These are phyloP conservation scores for Trichoderma lentiforme DNA, from an alignment of 2,329 filamentous ascomycete species.

Conservation along the genomic window DNA sequence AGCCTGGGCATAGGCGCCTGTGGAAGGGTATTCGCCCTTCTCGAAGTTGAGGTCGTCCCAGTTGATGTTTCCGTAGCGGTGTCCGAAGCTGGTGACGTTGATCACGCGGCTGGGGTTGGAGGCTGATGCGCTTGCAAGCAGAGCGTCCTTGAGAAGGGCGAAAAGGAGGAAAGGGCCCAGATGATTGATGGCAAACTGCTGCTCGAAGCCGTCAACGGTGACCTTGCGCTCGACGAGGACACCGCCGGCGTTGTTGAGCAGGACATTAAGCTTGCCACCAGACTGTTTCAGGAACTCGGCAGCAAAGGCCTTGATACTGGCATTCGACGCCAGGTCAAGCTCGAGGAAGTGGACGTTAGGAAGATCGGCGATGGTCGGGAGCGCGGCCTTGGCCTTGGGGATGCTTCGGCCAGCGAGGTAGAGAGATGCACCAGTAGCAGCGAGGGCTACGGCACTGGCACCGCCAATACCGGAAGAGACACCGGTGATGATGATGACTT, in stretches of 20 bases:
- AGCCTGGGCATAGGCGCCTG: conserved; percentile 38
- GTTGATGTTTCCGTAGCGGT: conserved; percentile 34
- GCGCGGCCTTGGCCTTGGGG: conserved; percentile 20
- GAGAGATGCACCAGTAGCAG: conserved; percentile 32
- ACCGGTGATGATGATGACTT: conserved; percentile 44
- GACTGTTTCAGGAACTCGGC: conserved; percentile 19
- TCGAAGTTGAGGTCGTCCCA: conserved; percentile 36
- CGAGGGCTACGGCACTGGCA: conserved; percentile 42
- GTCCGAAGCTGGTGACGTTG: conserved; percentile 23
- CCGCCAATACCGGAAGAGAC: conserved; percentile 40
- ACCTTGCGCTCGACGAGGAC: conserved; percentile 19
- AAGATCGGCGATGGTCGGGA: conserved; percentile 15
- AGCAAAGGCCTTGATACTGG: conserved; percentile 25
- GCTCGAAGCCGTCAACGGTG: conserved; percentile 27
- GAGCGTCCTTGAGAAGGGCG: conserved; percentile 26
- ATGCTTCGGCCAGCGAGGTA: conserved; percentile 23
- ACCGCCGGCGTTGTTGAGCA: conserved; percentile 25
- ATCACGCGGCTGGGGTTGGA: conserved; percentile 11
- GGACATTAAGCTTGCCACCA: conserved; percentile 23
- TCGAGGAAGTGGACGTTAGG: conserved; percentile 20
- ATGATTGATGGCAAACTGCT: conserved; percentile 52
- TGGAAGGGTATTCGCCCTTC: neutral
- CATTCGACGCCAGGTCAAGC: conserved; percentile 27
- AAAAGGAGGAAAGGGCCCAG: conserved; percentile 53
- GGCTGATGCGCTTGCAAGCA: conserved; percentile 8